Percentiles rank a stretch among this genome's conserved stretches.
phyloP scores from a whole-genome alignment of 2,329 filamentous ascomycete species.

The Ceratocystis colombiana region DNA sequence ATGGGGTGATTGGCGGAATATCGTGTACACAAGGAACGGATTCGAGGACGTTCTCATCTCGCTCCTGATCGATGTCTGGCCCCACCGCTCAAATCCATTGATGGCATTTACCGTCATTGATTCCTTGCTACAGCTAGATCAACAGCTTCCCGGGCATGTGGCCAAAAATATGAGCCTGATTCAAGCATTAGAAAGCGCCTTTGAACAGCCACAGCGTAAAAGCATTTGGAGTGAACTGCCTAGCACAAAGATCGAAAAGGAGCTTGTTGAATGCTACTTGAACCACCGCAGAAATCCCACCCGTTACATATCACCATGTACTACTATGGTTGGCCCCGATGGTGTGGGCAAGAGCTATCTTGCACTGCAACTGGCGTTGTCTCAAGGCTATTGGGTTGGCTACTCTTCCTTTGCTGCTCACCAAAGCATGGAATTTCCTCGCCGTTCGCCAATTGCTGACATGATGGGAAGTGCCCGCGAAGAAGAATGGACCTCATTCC shows the following conservation, averaged over 20 bases:
- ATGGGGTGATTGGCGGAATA: constrained; percentile 24
- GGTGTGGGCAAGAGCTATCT: constrained; percentile 23
- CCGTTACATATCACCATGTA: constrained; percentile 21
- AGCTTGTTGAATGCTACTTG: constrained; percentile 13
- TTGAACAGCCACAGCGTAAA: constrained; percentile 19
- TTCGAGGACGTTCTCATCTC: constrained; percentile 23
- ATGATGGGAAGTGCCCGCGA: constrained; percentile 20
- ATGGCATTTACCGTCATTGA: constrained; percentile 18
- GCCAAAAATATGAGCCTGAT: neutral
- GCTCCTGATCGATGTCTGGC: constrained; percentile 22
- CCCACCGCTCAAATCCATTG: constrained; percentile 12
- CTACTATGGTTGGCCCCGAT: constrained; percentile 21
- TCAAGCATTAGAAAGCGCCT: constrained; percentile 17
- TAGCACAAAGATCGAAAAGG: constrained; percentile 15
- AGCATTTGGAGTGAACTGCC: constrained; percentile 24
- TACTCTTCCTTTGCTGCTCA: constrained; percentile 19
- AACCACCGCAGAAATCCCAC: constrained; percentile 23
- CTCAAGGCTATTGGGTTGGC: constrained; percentile 21
- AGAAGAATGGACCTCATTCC: constrained; percentile 22
- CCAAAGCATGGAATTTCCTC: constrained; percentile 11
- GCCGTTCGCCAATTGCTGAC: constrained; percentile 21
- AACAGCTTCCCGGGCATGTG: neutral
- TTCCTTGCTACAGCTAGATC: constrained; percentile 19
- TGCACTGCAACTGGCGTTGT: constrained; percentile 18
- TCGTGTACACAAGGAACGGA: constrained; percentile 21